These are phyloP conservation scores for Sabuloglossum arenarium DNA, from an alignment of 495 filamentous ascomycete genomes.

Conservation along the genomic window DNA sequence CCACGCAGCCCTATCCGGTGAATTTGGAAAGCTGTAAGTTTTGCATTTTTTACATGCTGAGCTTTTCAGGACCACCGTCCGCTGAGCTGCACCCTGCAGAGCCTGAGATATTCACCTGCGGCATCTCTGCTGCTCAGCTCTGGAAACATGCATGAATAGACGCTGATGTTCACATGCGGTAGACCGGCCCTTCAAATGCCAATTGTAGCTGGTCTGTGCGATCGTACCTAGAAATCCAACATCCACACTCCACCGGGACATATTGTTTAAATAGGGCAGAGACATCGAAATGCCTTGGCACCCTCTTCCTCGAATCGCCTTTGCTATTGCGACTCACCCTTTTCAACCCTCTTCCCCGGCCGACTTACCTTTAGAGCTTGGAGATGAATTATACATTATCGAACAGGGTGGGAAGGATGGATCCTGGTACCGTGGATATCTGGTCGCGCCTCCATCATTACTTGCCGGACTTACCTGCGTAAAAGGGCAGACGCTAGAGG, in stretches of 20 bases:
- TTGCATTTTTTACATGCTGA: too few species aligned
- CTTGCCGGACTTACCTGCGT: constrained; percentile 79
- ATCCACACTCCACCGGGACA: background rate
- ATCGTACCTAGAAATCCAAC: background rate
- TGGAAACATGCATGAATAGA: background rate
- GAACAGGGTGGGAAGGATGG: constrained; percentile 75
- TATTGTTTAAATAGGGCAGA: background rate
- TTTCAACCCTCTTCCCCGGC: constrained; percentile 70
- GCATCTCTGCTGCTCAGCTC: background rate
- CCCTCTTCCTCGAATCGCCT: constrained; percentile 90
- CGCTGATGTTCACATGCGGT: background rate
- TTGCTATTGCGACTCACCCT: constrained; percentile 85
- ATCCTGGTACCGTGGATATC: constrained; percentile 86
- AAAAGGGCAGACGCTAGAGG: constrained; percentile 84
- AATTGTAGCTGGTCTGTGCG: background rate
- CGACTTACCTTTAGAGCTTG: constrained; percentile 91
- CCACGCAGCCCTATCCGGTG: background rate
- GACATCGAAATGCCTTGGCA: constrained; percentile 63
- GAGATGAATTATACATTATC: constrained; percentile 96
- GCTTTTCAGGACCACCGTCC: too few species aligned
- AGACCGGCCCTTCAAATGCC: background rate
- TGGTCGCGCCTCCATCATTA: constrained; percentile 82
- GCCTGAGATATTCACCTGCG: background rate
- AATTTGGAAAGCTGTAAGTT: background rate
- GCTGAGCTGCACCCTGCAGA: background rate